Conservation (phyloP, 805 yeast genomes). For the Zygoascus biomembranicola region DNA sequence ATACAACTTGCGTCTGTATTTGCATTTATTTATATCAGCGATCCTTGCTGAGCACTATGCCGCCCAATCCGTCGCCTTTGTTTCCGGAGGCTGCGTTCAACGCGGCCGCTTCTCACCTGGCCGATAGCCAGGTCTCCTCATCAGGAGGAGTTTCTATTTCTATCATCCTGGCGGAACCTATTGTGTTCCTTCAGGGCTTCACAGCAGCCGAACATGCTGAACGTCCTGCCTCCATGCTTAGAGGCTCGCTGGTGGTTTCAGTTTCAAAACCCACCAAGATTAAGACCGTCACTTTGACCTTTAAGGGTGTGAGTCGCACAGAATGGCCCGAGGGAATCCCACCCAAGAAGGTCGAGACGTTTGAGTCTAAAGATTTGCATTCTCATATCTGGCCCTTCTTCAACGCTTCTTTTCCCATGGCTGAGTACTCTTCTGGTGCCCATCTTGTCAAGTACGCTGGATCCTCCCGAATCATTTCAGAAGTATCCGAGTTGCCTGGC, state of each 20-base stretch:
- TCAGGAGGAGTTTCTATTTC: slow-evolving; percentile 63
- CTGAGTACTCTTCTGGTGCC: slow-evolving; percentile 38
- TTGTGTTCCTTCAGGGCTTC: slow-evolving; percentile 75
- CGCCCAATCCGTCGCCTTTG: slow-evolving; percentile 9
- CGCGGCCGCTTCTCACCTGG: slow-evolving; percentile 8
- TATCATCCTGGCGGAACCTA: slow-evolving; percentile 71
- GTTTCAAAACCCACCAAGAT: slow-evolving; percentile 64
- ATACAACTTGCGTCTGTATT: background rate
- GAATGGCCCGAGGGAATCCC: slow-evolving; percentile 99
- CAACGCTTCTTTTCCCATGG: slow-evolving; percentile 32
- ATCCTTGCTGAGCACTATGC: background rate
- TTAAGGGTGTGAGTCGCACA: slow-evolving; percentile 65
- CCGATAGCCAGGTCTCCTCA: slow-evolving; percentile 44
- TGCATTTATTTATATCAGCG: background rate
- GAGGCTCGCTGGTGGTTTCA: slow-evolving; percentile 70
- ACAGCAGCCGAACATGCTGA: slow-evolving; percentile 42
- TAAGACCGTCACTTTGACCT: slow-evolving; percentile 51
- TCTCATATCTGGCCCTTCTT: slow-evolving; percentile 91
- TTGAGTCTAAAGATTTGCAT: slow-evolving; percentile 58
- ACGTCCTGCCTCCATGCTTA: slow-evolving; percentile 41
- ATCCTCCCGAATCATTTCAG: background rate
- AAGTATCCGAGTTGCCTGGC: background rate
- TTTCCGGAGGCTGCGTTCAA: slow-evolving; percentile 11
- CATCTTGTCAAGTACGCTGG: slow-evolving; percentile 25
- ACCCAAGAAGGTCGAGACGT: slow-evolving; percentile 62